These are phyloP conservation scores for Neurospora sublineolata DNA, from an alignment of 495 filamentous ascomycete species.

Conservation along the genomic window DNA sequence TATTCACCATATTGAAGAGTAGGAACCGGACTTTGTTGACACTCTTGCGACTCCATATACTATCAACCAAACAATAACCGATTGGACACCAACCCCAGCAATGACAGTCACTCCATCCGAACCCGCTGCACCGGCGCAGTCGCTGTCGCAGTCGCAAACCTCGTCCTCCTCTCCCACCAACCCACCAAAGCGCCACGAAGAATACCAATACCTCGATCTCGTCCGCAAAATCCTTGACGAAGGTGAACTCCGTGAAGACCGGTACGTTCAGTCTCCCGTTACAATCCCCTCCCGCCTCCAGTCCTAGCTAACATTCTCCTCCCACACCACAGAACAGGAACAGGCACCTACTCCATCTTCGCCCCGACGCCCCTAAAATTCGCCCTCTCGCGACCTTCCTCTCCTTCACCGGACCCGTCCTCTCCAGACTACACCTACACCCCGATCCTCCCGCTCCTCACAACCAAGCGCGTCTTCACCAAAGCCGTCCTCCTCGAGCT, in stretches of 20 bases:
- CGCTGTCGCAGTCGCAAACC: background rate
- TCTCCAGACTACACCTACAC: conserved; percentile 34
- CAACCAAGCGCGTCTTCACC: conserved; percentile 91
- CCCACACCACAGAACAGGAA: conserved; percentile 59
- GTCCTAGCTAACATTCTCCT: background rate
- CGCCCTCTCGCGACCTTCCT: conserved; percentile 37
- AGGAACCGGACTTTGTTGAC: background rate
- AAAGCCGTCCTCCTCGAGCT: conserved; percentile 87
- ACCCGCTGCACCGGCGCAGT: background rate
- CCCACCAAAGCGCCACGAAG: conserved; percentile 13
- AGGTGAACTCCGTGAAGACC: conserved; percentile 20
- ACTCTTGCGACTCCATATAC: background rate
- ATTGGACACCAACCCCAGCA: background rate
- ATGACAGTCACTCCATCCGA: conserved; percentile 9
- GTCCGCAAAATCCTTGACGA: conserved; percentile 20
- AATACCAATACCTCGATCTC: conserved; percentile 23
- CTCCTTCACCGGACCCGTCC: background rate
- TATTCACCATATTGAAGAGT: background rate
- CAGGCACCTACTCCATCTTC: conserved; percentile 81
- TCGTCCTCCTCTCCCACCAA: background rate
- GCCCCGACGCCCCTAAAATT: conserved; percentile 79
- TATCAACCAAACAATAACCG: background rate
- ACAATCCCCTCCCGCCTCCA: background rate
- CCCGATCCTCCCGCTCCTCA: conserved; percentile 78
- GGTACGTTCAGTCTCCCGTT: conserved; percentile 5